Evolutionary conservation across 2,329 filamentous ascomycete species (phyloP).

Genomic region (Arachnomyces sp.): DNA sequence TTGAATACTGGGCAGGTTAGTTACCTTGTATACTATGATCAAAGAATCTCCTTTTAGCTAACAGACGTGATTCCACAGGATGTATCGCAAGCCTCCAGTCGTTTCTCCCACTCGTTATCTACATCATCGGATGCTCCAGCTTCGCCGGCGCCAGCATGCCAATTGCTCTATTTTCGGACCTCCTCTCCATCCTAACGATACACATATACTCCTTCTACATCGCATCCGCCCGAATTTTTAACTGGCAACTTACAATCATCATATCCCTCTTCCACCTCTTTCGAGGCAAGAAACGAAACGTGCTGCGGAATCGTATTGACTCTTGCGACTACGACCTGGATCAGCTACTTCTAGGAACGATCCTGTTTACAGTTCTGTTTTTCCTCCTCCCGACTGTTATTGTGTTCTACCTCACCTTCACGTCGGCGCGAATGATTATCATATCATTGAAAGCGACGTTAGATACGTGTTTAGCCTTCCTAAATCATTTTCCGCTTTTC

Average conservation of each 20-base stretch:
- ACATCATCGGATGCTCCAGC: slow-evolving; percentile 86
- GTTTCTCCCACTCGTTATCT: slow-evolving; percentile 74
- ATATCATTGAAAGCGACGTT: slow-evolving; percentile 86
- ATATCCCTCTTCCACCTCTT: slow-evolving; percentile 98
- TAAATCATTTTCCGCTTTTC: slow-evolving; percentile 97
- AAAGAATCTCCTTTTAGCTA: slow-evolving; percentile 1
- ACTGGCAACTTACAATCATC: slow-evolving; percentile 97
- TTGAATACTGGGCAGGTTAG: slow-evolving; percentile 90
- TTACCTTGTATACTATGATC: slow-evolving; percentile 9
- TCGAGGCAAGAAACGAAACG: slow-evolving; percentile 94
- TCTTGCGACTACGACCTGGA: slow-evolving; percentile 98
- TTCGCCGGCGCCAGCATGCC: slow-evolving; percentile 97
- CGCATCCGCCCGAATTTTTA: slow-evolving; percentile 90
- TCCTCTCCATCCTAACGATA: slow-evolving; percentile 81
- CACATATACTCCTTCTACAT: slow-evolving; percentile 99
- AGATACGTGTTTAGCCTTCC: slow-evolving; percentile 82
- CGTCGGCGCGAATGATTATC: slow-evolving; percentile 86
- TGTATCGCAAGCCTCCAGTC: slow-evolving; percentile 72
- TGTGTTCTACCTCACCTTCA: slow-evolving; percentile 96
- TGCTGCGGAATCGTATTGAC: slow-evolving; percentile 93
- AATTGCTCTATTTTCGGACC: slow-evolving; percentile 87
- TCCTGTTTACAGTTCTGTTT: slow-evolving; percentile 89
- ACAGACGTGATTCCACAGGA: slow-evolving; percentile 36
- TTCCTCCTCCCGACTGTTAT: slow-evolving; percentile 91
- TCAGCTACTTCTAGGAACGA: slow-evolving; percentile 90